Evolutionary conservation across 441 rosid genomes (phyloP), one percentile per base, ranked within the genome.

Genomic region (Syzygium syzygioides): DNA sequence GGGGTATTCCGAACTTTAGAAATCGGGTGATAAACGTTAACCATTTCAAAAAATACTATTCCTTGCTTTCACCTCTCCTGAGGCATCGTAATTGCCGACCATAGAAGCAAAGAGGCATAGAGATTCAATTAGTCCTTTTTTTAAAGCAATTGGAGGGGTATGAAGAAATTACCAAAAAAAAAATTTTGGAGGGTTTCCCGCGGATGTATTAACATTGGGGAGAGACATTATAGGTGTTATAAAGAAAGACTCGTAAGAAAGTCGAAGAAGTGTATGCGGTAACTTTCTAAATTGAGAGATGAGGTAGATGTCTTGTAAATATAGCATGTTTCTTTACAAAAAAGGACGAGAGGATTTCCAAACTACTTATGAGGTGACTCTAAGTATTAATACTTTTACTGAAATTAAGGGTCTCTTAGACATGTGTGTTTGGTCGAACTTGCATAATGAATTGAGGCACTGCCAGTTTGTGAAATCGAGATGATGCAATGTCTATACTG

Each of bases 401-500:
- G 71, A 34, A n/a, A 62, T 14, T 6, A 6, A 60, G 9, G 30
- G 66, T 62, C 71, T 14, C 7, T 0, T 0, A 14, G 37, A 62
- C 13, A 60, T 60, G 1, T 60, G 14, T 60, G 9, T 60, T 60
- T 14, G 32, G 66, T 60, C 0, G 32, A 60, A 28, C 13, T 60
- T 6, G 4, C 66, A 60, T 28, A 5, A 6, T 28, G 7, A 3
- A 15, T 60, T 14, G 14, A 60, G 18, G 18, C 8, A 0, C 3
- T 12, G 4, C 12, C 2, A 4, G 15, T 28, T 60, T 60, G 32
- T 60, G 8, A 2, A 60, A 26, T 60, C 8, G 2, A 7, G 6
- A 0, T 28, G 15, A 60, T 60, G 32, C 8, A 0, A 45, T 45
- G 1, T 45, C 48, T 60, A 1, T 12, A 1, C 3, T 60, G 17